Evolutionary conservation across 2,329 filamentous ascomycete species (phyloP).

Genomic region (Colletotrichum sp.): DNA sequence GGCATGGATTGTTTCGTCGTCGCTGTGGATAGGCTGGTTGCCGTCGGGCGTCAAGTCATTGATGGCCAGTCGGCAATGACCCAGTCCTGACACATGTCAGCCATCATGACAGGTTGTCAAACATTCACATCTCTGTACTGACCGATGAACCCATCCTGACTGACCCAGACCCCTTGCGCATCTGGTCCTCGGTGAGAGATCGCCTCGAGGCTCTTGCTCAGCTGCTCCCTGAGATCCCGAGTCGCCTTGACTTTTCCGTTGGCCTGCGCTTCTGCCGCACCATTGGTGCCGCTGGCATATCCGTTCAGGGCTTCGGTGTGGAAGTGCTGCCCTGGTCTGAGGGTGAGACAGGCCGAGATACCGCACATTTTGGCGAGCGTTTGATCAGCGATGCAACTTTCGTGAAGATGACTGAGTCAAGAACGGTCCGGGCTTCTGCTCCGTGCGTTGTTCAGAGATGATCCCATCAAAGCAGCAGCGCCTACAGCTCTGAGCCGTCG

Average conservation of each 20-base stretch:
- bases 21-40: slow-evolving; percentile 48
- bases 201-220: slow-evolving; percentile 24
- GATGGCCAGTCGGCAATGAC: slow-evolving; percentile 55
- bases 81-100: slow-evolving; percentile 32
- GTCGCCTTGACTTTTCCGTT: not conserved
- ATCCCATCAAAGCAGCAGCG: too few species aligned
- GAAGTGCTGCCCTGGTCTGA: not conserved
- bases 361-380: not conserved
- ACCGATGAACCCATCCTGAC: slow-evolving; percentile 4
- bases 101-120: accelerated
- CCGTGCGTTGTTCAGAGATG: not conserved
- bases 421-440: not conserved
- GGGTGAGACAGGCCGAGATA: slow-evolving; percentile 2
- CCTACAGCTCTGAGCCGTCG: not conserved
- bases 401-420: not conserved
- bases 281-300: not conserved
- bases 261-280: not conserved
- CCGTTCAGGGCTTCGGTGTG: not conserved
- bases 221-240: not conserved
- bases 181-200: slow-evolving; percentile 35
- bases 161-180: slow-evolving; percentile 29
- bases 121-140: not conserved
- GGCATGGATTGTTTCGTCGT: slow-evolving; percentile 48
- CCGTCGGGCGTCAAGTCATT: slow-evolving; percentile 53
- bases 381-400: not conserved